phyloP scores from a whole-genome alignment of 768 basidiomycete species.

The Auriscalpium vulgare region DNA sequence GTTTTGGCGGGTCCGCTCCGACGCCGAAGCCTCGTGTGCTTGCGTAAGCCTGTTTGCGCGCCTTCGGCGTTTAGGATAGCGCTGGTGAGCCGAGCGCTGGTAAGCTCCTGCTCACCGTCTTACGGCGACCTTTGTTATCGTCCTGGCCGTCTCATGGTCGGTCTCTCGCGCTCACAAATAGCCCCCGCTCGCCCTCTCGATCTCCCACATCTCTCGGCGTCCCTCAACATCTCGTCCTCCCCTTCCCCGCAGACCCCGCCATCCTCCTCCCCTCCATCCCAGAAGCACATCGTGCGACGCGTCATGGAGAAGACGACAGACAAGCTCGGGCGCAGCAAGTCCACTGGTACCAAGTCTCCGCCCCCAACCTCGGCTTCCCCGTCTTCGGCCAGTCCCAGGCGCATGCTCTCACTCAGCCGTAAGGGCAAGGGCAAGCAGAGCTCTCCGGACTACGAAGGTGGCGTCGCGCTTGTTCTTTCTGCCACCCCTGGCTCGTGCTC shows the following conservation, averaged over 20 bases:
- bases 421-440: slow-evolving; percentile 42
- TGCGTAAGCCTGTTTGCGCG: background rate
- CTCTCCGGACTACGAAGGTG: slow-evolving; percentile 27
- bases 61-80: background rate
- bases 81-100: too few species aligned
- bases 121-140: too few species aligned
- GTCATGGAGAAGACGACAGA: slow-evolving; percentile 50
- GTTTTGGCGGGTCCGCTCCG: background rate
- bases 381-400: slow-evolving; percentile 33
- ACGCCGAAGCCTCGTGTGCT: background rate
- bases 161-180: slow-evolving; percentile 3
- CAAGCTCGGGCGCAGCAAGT: slow-evolving; percentile 50
- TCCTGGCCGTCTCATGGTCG: background rate
- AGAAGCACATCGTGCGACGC: slow-evolving; percentile 19
- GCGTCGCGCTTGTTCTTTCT: background rate
- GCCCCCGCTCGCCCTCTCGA: background rate
- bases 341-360: slow-evolving; percentile 13
- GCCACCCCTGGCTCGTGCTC: background rate
- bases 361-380: slow-evolving; percentile 11
- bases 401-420: slow-evolving; percentile 48
- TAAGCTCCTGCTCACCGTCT: too few species aligned
- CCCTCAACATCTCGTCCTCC: too few species aligned
- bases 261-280: background rate
- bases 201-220: background rate
- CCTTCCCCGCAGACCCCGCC: background rate